Base-by-base conservation (phyloP, 257 asterid species). In the Vinca minor region DNA sequence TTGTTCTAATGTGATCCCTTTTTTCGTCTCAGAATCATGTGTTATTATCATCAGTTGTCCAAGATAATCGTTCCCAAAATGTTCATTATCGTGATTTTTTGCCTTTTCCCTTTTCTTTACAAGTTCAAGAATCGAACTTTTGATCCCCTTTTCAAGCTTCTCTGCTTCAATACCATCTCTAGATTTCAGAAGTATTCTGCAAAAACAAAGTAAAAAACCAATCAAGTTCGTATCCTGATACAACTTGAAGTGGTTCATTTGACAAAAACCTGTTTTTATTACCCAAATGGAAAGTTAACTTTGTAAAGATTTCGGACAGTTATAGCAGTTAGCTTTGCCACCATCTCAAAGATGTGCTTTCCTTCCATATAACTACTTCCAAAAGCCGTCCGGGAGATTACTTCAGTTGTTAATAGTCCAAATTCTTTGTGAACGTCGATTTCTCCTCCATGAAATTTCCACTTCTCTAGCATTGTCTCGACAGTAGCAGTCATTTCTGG, bases 311-410 rank as follows among this genome's bases (percentile, higher is more conserved):
- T 58, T 26, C 50, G 57, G 66, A 63, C 17, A 26, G 31, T 67
- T 20, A 81, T 31, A 59, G 49, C 21, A 5, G 57, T 28, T 5
- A 85, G 64, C 56, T 64, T 67, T 1, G 64, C 63, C 59, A 83
- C 23, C 81, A 80, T 61, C 26, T 78, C 77, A 47, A 82, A 82
- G n/a, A 86, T 80, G 47, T 73, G 64, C 60, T 61, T 55, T 59
- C 90, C 90, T 74, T 86, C 88, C 58, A 67, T 34, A 61, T 79
- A 79, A 72, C 83, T 83, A 65, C 90, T 81, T 56, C 94, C 94
- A 47, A 86, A 79, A 38, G 85, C 86, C 3, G 90, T 81, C 66
- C 76, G 81, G 21, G 94, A 78, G 47, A 83, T 86, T 8, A 81
- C 80, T 15, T 86, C 86, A 14, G 85, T 71, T 44, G 84, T 79